These are phyloP conservation scores for Suillus plorans DNA, from an alignment of 768 basidiomycete species.

Conservation along the genomic window DNA sequence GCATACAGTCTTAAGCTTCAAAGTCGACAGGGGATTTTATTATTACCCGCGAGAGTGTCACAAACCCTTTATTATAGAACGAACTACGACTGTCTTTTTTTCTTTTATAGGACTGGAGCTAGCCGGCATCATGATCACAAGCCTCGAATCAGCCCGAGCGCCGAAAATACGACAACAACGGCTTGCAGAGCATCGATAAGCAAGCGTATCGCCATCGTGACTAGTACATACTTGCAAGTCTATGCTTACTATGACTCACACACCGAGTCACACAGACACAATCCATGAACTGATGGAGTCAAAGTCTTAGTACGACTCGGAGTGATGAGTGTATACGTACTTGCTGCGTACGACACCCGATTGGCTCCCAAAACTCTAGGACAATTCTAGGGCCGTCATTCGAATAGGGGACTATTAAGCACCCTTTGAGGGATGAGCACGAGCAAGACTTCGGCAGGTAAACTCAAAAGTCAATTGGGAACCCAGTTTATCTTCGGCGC, in stretches of 20 bases:
- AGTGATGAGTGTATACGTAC: neutral
- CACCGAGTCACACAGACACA: neutral
- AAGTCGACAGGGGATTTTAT: neutral
- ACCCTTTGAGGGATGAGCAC: neutral
- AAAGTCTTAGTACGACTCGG: neutral
- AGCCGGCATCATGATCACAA: neutral
- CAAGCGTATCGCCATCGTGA: no score
- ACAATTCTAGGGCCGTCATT: neutral
- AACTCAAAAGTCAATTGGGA: neutral
- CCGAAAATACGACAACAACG: neutral
- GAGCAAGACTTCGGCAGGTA: neutral
- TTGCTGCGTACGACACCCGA: neutral
- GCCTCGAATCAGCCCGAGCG: neutral
- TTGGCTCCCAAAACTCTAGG: neutral
- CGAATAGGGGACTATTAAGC: neutral
- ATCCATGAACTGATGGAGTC: neutral
- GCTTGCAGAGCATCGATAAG: neutral
- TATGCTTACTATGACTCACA: neutral
- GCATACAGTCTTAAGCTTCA: no score
- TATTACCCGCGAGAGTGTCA: neutral
- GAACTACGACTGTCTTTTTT: neutral
- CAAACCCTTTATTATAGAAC: neutral
- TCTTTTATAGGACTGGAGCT: neutral
- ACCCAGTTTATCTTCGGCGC: neutral
- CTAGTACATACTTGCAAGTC: neutral